Evolutionary conservation across 2,329 filamentous ascomycete species (phyloP), one percentile per base, ranked within the genome.

Genomic region (Aureobasidium sp.): DNA sequence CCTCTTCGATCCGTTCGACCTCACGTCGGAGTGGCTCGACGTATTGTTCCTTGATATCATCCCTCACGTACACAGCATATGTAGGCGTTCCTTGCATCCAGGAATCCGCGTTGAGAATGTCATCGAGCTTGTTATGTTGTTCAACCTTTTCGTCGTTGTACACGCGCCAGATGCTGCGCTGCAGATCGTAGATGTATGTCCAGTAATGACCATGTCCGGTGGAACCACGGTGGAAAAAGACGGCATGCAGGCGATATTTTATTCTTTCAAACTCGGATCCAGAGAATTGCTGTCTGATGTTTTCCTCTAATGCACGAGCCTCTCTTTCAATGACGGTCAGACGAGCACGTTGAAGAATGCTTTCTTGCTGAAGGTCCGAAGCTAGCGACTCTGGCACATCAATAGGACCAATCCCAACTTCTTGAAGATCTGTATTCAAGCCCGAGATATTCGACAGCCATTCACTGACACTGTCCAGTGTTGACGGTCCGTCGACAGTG

Each of bases 121-220:
- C 79, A 14, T 67, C 59, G 8, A 76, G 74, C 6, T 79, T 75
- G 61, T 87, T 79, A 22, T 82, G 78, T 58, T 87, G 81, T 2
- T 80, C 84, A 21, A 98, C 90, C 14, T 78, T 78, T 51, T 85
- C 85, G 63, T 98, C 93, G 66, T 98, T 98, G 75, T 96, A 98
- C 64, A 88, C 89, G 54, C 90, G 84, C 90, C 93, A 98, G 17
- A 90, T 74, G 30, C 83, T 72, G 41, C 81, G 79, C 59, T 84
- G 79, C 67, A 95, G 95, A 71, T 97, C 93, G 64, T 84, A 87
- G 58, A 98, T 94, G 79, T 90, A 96, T 39, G 96, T 89, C 85
- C 89, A 96, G 71, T 97, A 98, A 68, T 98, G 93, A 0, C 93
- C 93, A 25, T 78, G 78, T 12, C 64, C 63, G 2, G 68, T 63